A percentile compares a stretch with the other conserved stretches of the same genome.
phyloP scores from a whole-genome alignment of 2,329 filamentous ascomycete genomes.

The Penicillium capsulatum region DNA sequence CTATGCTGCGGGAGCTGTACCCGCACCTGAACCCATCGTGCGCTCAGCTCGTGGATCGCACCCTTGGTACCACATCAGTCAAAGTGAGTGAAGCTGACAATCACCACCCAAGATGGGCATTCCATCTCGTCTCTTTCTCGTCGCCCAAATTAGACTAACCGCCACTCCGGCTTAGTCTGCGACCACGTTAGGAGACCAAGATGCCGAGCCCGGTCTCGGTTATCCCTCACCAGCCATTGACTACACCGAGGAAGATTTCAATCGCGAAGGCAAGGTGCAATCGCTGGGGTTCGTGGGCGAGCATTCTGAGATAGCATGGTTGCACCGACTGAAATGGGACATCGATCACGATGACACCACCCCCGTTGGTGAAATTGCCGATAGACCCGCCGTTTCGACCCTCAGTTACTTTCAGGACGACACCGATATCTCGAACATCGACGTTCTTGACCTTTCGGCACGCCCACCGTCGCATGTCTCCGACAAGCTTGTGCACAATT shows the following conservation, averaged over 20 bases:
- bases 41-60: conserved; percentile 33
- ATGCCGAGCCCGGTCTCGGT: conserved; percentile 16
- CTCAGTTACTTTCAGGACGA: conserved; percentile 42
- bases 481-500: conserved; percentile 38
- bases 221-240: conserved; percentile 37
- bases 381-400: conserved; percentile 29
- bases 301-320: conserved; percentile 44
- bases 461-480: conserved; percentile 38
- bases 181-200: conserved; percentile 2
- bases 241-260: conserved; percentile 44
- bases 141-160: neutral
- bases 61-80: conserved; percentile 27
- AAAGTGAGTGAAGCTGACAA: conserved; percentile 26
- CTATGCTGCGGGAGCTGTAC: conserved; percentile 32
- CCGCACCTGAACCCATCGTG: conserved; percentile 31
- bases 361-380: conserved; percentile 15
- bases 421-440: conserved; percentile 30
- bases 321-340: conserved; percentile 39
- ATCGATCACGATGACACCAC: conserved; percentile 28
- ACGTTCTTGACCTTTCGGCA: conserved; percentile 35
- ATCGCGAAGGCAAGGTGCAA: conserved; percentile 37
- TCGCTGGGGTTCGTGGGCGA: conserved; percentile 44
- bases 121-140: neutral
- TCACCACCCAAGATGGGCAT: neutral
- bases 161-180: conserved; percentile 1